Base-by-base conservation (phyloP, 1,284 basidiomycete species). In the Cystobasidium slooffiae region DNA sequence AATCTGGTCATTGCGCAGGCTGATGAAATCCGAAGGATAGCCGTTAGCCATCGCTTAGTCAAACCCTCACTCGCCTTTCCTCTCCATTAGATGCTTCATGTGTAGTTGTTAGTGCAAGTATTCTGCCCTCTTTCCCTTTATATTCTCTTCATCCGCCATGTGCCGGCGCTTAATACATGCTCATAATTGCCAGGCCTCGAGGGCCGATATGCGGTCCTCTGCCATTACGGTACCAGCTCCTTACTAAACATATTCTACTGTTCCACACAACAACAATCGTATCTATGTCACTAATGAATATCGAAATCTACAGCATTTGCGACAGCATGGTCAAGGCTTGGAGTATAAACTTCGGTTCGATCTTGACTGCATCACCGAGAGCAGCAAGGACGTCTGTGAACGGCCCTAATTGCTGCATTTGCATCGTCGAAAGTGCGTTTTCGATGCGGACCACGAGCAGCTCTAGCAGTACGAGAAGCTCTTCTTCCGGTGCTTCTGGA, bases 381-480 rank as follows among this genome's bases (percentile, higher is more conserved):
- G 79, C 79, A 22, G 72, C 55, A 8, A 80, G 75, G 9, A 81
- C 79, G 55, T 81, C 80, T 31, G 79, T 78, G 68, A 80, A 80
- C 1, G 80, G 80, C 1, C 81, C 81, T 44, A 81, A 75, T 46
- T 79, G 78, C 24, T 77, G 77, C 16, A 81, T 75, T 24, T 77
- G 64, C 39, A 95, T 83, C 41, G 88, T 85, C 16, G 87, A 85
- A 39, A 91, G 83, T n/a, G 90, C 87, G 80, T 95, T 94, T 81
- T 94, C 90, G 65, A 95, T 88, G 49, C 94, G 86, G 16, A 88
- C 80, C 44, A 82, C 75, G 68, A 83, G 78, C 67, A 81, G 79
- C 66, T 94, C 91, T 47, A 97, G 84, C 10, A 93, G 83, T 62
- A 87, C 84, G 80, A 88, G 86, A 62, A 96, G 83, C 78, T 96